These are phyloP conservation scores for Musa beccarii DNA, from an alignment of 176 grass and related monocot genomes.

Conservation along the genomic window DNA sequence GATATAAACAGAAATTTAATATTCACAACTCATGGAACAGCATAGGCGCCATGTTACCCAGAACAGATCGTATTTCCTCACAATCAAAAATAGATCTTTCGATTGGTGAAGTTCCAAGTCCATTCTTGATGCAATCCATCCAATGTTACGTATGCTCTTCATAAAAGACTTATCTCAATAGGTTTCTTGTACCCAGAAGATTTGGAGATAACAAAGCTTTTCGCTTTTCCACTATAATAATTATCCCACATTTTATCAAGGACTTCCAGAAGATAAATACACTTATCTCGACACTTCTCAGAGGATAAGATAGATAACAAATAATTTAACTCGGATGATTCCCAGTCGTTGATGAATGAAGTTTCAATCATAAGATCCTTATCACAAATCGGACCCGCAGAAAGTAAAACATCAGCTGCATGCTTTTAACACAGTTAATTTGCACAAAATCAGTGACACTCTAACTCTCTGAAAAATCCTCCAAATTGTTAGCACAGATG, in stretches of 20 bases:
- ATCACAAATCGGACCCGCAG: conserved; percentile 10
- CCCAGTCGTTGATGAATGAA: conserved; percentile 62
- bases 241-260: conserved; percentile 91
- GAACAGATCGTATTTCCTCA: conserved; percentile 52
- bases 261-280: conserved; percentile 73
- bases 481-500: conserved; percentile 41
- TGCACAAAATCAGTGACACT: conserved; percentile 86
- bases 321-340: conserved; percentile 60
- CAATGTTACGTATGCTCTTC: conserved; percentile 57
- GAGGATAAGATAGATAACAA: conserved; percentile 74
- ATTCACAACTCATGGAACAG: conserved; percentile 54
- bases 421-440: conserved; percentile 47
- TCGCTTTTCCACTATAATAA: conserved; percentile 54
- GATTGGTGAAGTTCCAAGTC: conserved; percentile 65
- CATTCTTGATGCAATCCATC: conserved; percentile 73
- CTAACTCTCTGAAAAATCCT: conserved; percentile 81
- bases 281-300: conserved; percentile 50
- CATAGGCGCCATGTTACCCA: conserved; percentile 71
- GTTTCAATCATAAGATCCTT: conserved; percentile 23
- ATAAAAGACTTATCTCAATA: conserved; percentile 48
- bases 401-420: conserved; percentile 19
- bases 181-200: conserved; percentile 30
- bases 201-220: conserved; percentile 10
- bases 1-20: not conserved
- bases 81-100: conserved; percentile 64